These are phyloP conservation scores for Schizosaccharomyces octosporus DNA, from an alignment of 805 yeast genomes.

Conservation along the genomic window DNA sequence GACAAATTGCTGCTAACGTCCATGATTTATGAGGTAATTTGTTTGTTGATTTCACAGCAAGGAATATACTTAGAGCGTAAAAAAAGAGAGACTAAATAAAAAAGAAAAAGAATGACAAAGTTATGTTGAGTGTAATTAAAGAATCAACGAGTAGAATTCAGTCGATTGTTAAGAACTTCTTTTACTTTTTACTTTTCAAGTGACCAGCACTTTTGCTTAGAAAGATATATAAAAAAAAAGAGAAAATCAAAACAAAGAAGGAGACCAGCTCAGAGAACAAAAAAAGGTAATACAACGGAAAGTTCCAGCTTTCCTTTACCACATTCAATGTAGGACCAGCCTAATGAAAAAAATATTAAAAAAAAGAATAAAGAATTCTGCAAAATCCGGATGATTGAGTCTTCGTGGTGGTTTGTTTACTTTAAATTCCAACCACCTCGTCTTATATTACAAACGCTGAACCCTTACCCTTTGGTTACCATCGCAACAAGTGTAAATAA, in stretches of 20 bases:
- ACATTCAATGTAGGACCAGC: not conserved
- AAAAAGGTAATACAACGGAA: not conserved
- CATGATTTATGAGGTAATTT: not conserved
- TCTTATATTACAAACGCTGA: not conserved
- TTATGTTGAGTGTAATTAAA: no score
- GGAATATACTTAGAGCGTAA: not conserved
- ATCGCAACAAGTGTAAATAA: not conserved
- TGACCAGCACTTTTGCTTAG: not conserved
- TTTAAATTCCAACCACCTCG: not conserved
- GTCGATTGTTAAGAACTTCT: no score
- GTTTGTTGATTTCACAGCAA: not conserved
- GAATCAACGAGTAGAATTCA: no score
- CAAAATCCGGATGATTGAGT: not conserved
- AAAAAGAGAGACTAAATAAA: not conserved
- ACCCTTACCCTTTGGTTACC: not conserved
- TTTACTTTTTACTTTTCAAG: no score
- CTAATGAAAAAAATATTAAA: not conserved
- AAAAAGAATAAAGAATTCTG: not conserved
- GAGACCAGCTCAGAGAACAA: not conserved
- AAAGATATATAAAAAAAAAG: not conserved
- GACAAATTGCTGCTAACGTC: not conserved
- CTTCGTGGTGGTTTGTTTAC: not conserved
- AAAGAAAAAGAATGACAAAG: not conserved
- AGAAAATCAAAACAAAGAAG: not conserved
- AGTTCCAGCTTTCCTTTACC: not conserved